These are phyloP conservation scores for Senna siamea DNA, from an alignment of 306 rosid genomes.

Conservation along the genomic window DNA sequence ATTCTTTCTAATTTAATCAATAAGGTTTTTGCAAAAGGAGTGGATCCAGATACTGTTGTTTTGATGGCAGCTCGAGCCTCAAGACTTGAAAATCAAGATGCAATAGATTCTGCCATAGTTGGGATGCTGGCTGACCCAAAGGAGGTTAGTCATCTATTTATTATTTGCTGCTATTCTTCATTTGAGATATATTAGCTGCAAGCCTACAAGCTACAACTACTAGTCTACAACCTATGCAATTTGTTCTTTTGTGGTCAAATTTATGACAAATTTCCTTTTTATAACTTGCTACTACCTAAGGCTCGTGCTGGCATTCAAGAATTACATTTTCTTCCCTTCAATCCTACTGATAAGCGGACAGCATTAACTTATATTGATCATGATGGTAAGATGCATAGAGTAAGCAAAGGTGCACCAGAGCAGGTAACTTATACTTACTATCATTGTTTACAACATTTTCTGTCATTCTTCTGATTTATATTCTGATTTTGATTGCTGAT, in stretches of 20 bases:
- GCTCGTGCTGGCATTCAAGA: conserved; percentile 98
- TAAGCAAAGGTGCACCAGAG: conserved; percentile 99
- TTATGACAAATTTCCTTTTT: conserved; percentile 19
- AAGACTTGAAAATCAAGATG: conserved; percentile 95
- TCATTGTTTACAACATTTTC: background rate
- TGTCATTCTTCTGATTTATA: conserved; percentile 5
- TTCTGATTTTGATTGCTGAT: conserved; percentile 33
- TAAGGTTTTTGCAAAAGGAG: conserved; percentile 93
- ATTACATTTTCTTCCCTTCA: conserved; percentile 95
- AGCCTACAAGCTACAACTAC: background rate
- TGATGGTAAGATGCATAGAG: conserved; percentile 92
- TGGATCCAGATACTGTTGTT: conserved; percentile 87
- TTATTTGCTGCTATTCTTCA: conserved; percentile 16
- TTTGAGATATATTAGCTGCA: conserved; percentile 14
- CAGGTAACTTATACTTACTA: conserved; percentile 62
- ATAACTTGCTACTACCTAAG: conserved; percentile 46
- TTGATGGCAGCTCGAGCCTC: conserved; percentile 98
- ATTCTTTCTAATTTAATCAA: conserved; percentile 29
- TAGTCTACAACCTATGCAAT: background rate
- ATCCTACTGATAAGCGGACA: conserved; percentile 96
- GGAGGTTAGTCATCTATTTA: conserved; percentile 61
- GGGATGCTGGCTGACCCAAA: conserved; percentile 98
- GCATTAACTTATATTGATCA: conserved; percentile 89
- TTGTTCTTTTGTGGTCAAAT: conserved; percentile 7
- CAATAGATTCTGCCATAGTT: conserved; percentile 93